Evolutionary conservation across 2,329 filamentous ascomycete species (phyloP), one percentile per base, ranked within the genome.

Genomic region (Ilyonectria sp.): DNA sequence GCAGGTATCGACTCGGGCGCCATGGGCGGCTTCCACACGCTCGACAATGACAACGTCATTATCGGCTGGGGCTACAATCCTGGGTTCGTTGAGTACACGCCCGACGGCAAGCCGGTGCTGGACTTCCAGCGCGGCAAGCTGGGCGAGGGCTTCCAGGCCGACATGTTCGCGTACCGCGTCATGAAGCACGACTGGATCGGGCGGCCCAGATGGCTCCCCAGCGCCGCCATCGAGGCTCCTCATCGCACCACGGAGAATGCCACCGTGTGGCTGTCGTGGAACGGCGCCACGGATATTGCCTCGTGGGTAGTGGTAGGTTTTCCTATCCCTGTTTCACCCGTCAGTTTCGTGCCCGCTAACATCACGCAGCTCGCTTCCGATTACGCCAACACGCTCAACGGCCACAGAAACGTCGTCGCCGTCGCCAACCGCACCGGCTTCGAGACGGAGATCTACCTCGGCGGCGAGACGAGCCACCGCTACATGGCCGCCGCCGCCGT

Each of bases 141-240:
- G 9, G 72, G 70, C n/a, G 59, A n/a, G n/a, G 67, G 65, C 7
- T 68, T 69, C 49, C 65, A 66, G n/a, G 44, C 57, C 33, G 75
- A 75, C 69, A 76, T 77, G 76, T 75, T 75, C 53, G 72, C 73
- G 6, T 78, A 79, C 68, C 76, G 77, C 49, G 75, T 76, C 47
- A 63, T 57, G 69, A 77, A 77, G 59, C 58, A 66, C 37, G 49
- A 74, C 33, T 79, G 77, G 77, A 63, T 64, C 9, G 77, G 77
- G 13, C 66, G 71, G 19, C 77, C 77, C 17, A 60, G 61, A 8
- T 79, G 77, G 77, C 69, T 73, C 2, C 77, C 77, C 6, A 77
- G 69, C 50, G 70, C 72, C 13, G 77, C 73, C 21, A 64, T 77
- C n/a, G 71, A 77, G 31, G 68, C 71, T 1, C 74, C 75, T 13